Evolutionary conservation across 1,284 basidiomycete species (phyloP).

Genomic region (Ustilago loliicola): DNA sequence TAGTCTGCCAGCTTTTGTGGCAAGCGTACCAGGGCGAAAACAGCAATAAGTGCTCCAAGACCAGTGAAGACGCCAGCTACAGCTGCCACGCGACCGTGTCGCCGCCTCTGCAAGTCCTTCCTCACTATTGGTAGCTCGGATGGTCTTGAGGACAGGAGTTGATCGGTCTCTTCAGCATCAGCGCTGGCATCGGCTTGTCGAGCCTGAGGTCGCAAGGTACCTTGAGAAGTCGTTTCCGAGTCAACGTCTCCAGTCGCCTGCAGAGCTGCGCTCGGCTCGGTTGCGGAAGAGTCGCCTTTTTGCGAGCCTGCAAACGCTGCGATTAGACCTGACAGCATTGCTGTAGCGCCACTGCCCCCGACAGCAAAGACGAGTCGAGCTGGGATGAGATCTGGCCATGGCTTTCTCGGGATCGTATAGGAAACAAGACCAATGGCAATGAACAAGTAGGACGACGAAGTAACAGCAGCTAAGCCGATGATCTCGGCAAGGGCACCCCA

Average conservation of each 20-base stretch:
- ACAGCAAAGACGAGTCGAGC: constrained; percentile 58
- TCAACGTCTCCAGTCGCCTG: neutral
- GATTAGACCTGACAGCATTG: constrained; percentile 56
- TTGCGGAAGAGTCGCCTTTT: neutral
- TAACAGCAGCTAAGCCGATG: constrained; percentile 42
- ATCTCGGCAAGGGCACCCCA: constrained; percentile 59
- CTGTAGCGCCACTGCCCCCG: constrained; percentile 54
- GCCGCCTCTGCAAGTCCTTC: neutral
- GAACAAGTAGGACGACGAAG: constrained; percentile 47
- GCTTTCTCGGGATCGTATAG: constrained; percentile 46
- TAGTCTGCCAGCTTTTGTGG: constrained; percentile 47
- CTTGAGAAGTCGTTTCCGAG: constrained; percentile 8
- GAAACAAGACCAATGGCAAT: constrained; percentile 43
- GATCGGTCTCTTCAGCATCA: neutral
- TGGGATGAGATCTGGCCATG: constrained; percentile 55
- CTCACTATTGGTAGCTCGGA: neutral
- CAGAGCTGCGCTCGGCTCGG: neutral
- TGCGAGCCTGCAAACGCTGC: constrained; percentile 30
- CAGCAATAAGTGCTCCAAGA: constrained; percentile 50
- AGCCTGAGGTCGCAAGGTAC: constrained; percentile 11
- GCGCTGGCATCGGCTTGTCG: neutral
- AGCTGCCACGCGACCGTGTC: constrained; percentile 52
- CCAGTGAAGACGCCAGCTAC: constrained; percentile 55
- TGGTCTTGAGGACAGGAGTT: constrained; percentile 2
- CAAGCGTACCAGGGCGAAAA: constrained; percentile 56